Conservation (phyloP, 2,329 filamentous ascomycete genomes). For the Talaromyces sp. region DNA sequence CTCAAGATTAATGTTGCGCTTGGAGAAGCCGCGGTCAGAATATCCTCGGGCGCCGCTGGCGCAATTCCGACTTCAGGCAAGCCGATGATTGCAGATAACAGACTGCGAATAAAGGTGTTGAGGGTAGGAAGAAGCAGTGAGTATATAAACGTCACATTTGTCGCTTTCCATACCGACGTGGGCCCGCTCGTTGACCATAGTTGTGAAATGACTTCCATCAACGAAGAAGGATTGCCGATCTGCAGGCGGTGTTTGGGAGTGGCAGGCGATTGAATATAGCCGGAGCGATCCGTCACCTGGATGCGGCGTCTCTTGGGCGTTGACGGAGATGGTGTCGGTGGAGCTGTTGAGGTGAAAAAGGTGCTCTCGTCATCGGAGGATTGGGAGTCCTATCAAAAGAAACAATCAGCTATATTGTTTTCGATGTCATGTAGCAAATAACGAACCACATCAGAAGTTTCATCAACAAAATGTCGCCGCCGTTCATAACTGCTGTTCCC, state of each 20-base stretch:
- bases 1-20: conserved; percentile 72
- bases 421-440: background rate
- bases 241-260: conserved; percentile 56
- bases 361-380: conserved; percentile 68
- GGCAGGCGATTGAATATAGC: conserved; percentile 37
- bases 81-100: conserved; percentile 85
- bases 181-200: conserved; percentile 85
- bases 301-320: conserved; percentile 33
- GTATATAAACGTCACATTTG: conserved; percentile 90
- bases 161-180: conserved; percentile 90
- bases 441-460: conserved; percentile 29
- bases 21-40: conserved; percentile 75
- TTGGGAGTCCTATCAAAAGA: conserved; percentile 28
- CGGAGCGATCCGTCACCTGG: conserved; percentile 42
- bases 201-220: conserved; percentile 80
- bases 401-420: background rate
- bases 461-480: conserved; percentile 15
- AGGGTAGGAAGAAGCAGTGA: conserved; percentile 77
- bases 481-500: conserved; percentile 12
- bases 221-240: conserved; percentile 69
- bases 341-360: conserved; percentile 69
- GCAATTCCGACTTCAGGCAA: conserved; percentile 68
- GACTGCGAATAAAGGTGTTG: conserved; percentile 85
- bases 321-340: conserved; percentile 35
- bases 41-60: conserved; percentile 57